These are phyloP conservation scores for Pleurotus giganteus DNA, from an alignment of 768 basidiomycete species.

Conservation along the genomic window DNA sequence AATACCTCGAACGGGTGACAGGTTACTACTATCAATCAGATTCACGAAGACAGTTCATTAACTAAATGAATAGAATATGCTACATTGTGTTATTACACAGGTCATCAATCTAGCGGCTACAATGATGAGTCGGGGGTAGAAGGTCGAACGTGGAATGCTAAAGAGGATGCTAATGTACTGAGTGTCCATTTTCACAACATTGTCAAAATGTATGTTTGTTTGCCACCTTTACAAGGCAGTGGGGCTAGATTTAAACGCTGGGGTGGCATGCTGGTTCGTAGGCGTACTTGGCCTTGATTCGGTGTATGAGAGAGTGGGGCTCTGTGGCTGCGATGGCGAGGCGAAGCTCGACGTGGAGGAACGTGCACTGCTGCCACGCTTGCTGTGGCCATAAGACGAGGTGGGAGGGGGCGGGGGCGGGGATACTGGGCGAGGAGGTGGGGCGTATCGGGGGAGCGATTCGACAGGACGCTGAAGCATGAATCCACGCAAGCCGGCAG, in stretches of 20 bases:
- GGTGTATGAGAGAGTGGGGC: conserved; percentile 1
- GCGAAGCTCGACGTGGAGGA: conserved; percentile 17
- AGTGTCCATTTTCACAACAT: conserved; percentile 2
- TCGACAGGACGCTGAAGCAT: conserved; percentile 63
- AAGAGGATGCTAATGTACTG: neutral
- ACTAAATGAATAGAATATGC: neutral
- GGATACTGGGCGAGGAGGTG: conserved; percentile 25
- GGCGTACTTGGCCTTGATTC: conserved; percentile 5
- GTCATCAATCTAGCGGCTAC: neutral
- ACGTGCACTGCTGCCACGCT: neutral
- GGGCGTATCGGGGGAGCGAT: conserved; percentile 56
- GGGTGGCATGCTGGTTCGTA: conserved; percentile 11
- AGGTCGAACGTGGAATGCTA: neutral
- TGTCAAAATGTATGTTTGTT: neutral
- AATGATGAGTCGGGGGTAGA: neutral
- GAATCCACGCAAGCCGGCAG: conserved; percentile 60
- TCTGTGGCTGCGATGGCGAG: conserved; percentile 12
- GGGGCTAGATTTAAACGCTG: conserved; percentile 33
- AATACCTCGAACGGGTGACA: neutral
- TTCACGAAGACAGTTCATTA: neutral
- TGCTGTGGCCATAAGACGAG: neutral
- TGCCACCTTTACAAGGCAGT: conserved; percentile 20
- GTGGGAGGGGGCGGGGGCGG: conserved; percentile 10
- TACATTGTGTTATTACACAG: neutral
- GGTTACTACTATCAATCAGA: neutral